These are phyloP conservation scores for Fraxinus greggii DNA, from an alignment of 305 asterid species.

Conservation along the genomic window DNA sequence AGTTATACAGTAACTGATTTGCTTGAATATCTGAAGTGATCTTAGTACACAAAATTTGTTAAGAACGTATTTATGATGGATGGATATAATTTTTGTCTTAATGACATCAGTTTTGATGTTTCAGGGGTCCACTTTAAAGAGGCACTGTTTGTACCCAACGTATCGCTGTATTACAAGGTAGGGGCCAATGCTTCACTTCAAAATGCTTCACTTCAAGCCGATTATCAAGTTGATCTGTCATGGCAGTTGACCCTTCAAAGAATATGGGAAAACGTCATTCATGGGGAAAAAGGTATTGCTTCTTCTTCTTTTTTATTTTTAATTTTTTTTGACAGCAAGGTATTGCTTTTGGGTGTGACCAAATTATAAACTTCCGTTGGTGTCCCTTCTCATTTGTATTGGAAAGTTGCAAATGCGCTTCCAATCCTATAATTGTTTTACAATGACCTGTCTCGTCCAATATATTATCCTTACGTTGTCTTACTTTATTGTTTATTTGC, in stretches of 20 bases:
- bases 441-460: not conserved
- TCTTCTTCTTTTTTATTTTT: not conserved
- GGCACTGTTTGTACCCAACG: conserved; percentile 95
- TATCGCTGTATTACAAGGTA: conserved; percentile 85
- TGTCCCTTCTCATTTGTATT: not conserved
- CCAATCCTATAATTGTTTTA: not conserved
- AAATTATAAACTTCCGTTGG: not conserved
- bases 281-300: conserved; percentile 59
- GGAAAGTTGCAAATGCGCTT: not conserved
- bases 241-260: conserved; percentile 91
- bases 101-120: conserved; percentile 17
- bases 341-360: not conserved
- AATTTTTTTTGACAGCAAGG: not conserved
- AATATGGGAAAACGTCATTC: conserved; percentile 72
- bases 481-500: not conserved
- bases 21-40: conserved; percentile 2
- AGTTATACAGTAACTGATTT: not conserved
- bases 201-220: conserved; percentile 44
- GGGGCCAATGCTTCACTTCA: conserved; percentile 50
- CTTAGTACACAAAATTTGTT: conserved; percentile 2
- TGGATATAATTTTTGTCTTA: not conserved
- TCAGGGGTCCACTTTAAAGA: conserved; percentile 81
- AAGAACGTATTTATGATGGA: conserved; percentile 8
- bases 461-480: not conserved
- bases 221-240: conserved; percentile 75